Evolutionary conservation across 2,329 filamentous ascomycete genomes (phyloP), one percentile per base, ranked within the genome.

Genomic region (Trichoderma semiorbis): DNA sequence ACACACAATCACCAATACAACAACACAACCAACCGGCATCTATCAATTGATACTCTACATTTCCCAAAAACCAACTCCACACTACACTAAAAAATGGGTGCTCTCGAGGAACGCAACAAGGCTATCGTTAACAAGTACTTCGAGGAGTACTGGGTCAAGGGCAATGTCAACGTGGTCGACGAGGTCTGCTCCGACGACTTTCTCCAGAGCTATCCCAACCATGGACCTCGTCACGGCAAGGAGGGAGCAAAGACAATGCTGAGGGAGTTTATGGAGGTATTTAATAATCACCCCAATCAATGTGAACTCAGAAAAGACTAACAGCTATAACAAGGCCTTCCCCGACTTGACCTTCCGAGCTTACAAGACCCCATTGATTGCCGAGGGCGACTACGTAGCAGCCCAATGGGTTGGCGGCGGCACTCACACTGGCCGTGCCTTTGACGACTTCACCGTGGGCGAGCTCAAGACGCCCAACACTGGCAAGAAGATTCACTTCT

Each of bases 311-410:
- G 6, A 47, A n/a, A 14, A 43, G 18, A 43, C 61, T 64, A 30
- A 64, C 62, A 64, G 26, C 7, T 32, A 50, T 39, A n/a, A 10
- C 18, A 64, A 58, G 62, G 62, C 39, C 1, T 64, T 64, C 8
- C 62, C 62, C 11, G 62, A 64, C 26, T 32, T 64, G 26, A 43
- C 39, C 8, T 47, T 64, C 11, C 39, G 39, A 30, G 26, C 62
- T 14, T 64, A 64, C 26, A 39, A 64, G 39, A 47, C n/a, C 39
- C 62, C 62, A 34, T 64, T 58, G 62, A 64, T 64, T n/a, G 62
- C 62, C 11, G 62, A 64, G 26, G 14, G 39, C 39, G 62, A 64
- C 39, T 64, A 53, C 16, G 62, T 64, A n/a, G 62, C 39, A n/a
- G 62, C 39, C 11, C 39, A 43, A 28, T 64, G 62, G 62, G n/a